Conservation (phyloP, 2,329 filamentous ascomycete species). For the Nemania diffusa region DNA sequence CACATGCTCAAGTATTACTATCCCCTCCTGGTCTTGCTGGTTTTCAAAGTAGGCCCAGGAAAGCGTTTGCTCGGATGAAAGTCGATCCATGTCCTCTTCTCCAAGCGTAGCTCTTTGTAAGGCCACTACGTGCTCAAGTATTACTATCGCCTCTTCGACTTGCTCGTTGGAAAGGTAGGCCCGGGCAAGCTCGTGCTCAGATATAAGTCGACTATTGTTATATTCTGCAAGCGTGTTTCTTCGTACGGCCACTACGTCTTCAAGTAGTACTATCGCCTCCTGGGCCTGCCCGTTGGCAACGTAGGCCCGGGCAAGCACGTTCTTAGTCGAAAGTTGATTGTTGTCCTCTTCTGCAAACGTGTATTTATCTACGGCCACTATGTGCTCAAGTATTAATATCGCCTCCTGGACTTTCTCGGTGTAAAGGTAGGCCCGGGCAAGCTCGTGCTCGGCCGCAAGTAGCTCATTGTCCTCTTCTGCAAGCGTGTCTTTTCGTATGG, state of each 20-base stretch:
- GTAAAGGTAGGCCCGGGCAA: constrained; percentile 11
- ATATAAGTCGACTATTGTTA: not conserved
- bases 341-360: constrained; percentile 5
- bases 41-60: not conserved
- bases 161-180: constrained; percentile 2
- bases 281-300: not conserved
- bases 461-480: not conserved
- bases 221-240: not conserved
- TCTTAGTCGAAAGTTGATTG: not conserved
- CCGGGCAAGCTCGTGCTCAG: not conserved
- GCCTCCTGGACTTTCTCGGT: not conserved
- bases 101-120: not conserved
- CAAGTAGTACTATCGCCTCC: not conserved
- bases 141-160: not conserved
- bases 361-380: constrained; percentile 3
- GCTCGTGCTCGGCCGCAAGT: constrained; percentile 5
- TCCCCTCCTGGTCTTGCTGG: not conserved
- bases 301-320: constrained; percentile 8
- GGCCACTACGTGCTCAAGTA: constrained; percentile 4
- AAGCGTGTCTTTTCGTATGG: not conserved
- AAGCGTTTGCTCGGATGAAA: constrained; percentile 10
- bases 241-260: constrained; percentile 7
- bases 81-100: not conserved
- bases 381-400: constrained; percentile 6
- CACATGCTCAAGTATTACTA: constrained; percentile 12